Evolutionary conservation across 306 rosid species (phyloP).

Genomic region (Sechiopsis laciniata): DNA sequence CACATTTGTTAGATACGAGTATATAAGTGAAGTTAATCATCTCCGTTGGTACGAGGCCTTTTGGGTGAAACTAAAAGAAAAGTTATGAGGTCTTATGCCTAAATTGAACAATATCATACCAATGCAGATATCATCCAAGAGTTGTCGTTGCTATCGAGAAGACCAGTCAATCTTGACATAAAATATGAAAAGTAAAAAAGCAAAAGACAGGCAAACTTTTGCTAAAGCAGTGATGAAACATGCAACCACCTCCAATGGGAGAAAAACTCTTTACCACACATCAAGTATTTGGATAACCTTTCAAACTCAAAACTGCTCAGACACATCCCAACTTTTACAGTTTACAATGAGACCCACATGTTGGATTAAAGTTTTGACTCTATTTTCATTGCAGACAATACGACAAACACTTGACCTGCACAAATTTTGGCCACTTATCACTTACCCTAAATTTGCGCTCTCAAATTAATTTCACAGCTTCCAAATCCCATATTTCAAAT

Average conservation of each 20-base stretch:
- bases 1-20: too few species aligned
- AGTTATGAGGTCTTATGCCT: too few species aligned
- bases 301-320: not conserved
- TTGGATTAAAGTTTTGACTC: conserved; percentile 3
- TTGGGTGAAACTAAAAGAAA: too few species aligned
- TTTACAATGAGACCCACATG: conserved; percentile 17
- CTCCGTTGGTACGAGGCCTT: too few species aligned
- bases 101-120: too few species aligned
- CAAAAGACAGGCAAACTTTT: too few species aligned
- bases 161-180: too few species aligned
- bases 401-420: conserved; percentile 18
- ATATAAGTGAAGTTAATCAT: too few species aligned
- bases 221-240: not conserved
- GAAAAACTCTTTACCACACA: too few species aligned
- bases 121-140: too few species aligned
- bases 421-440: not conserved
- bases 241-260: not conserved
- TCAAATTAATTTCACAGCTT: not conserved
- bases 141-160: too few species aligned
- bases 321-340: not conserved
- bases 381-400: not conserved
- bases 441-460: not conserved
- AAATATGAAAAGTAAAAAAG: too few species aligned
- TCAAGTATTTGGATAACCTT: not conserved
- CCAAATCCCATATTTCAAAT: not conserved